Evolutionary conservation across 129 eudicot species (phyloP), one percentile per base, ranked within the genome.

Genomic region (Pulicaria dysenterica): DNA sequence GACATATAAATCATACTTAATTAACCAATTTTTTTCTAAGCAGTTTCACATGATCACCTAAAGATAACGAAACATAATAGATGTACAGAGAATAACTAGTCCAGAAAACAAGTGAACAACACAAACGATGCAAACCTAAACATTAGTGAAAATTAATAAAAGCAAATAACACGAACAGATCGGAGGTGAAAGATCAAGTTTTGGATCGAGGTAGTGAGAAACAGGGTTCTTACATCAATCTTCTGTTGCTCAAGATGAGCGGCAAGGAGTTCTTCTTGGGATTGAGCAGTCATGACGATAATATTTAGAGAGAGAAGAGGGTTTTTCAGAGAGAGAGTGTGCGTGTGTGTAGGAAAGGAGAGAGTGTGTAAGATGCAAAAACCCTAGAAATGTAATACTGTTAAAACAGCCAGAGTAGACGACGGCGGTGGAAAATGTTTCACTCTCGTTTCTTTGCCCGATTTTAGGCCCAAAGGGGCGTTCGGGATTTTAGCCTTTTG

Each of bases 241-340:
- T 85, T 88, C 59, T 91, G 95, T 39, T 91, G 91, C 55, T 91
- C 92, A 17, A 91, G 97, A 72, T 85, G 97, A 47, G 87, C 86
- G 58, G 97, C 97, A 70, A 88, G 80, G 40, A 88, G 79, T 59
- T 91, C 90, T 75, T 91, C 97, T 67, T 81, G 90, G 3, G 92
- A 83, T 70, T 88, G 95, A 56, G 93, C 89, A 75, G 97, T 83
- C 95, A 88, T 91, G 81, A 34, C 72, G 14, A 10, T 19, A 13
- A 6, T 64, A 39, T 19, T 13, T 0, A 71, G 58, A 55, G 73
- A 46, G 60, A 19, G 60, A 64, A 10, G 7, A 14, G 46, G 48
- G 38, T 59, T 47, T 47, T 40, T 12, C 12, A 59, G 11, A 73
- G 38, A 34, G 49, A 38, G 60, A 19, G 60, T 54, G 8, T 6